These are phyloP conservation scores for Russula sp. DNA, from an alignment of 768 basidiomycete genomes.

Conservation along the genomic window DNA sequence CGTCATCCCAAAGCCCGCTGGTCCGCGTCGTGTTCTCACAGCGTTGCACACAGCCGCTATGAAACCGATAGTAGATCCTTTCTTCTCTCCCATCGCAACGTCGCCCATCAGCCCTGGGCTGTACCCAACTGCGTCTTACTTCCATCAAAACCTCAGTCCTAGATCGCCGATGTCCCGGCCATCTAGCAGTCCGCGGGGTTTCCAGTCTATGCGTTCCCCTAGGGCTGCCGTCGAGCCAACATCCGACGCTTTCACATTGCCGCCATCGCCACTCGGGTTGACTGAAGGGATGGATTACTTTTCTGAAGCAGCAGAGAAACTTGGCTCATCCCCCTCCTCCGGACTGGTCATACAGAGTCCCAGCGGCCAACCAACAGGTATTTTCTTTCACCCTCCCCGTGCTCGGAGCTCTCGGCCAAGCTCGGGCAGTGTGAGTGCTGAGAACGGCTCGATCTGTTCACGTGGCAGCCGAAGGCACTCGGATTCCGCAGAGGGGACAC, in stretches of 20 bases:
- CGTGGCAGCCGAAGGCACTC: slow-evolving; percentile 13
- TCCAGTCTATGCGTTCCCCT: slow-evolving; percentile 49
- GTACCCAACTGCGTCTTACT: slow-evolving; percentile 40
- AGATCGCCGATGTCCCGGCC: slow-evolving; percentile 43
- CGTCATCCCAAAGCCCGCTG: slow-evolving; percentile 96
- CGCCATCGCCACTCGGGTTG: slow-evolving; percentile 65
- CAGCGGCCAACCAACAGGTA: slow-evolving; percentile 90
- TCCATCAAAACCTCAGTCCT: slow-evolving; percentile 29
- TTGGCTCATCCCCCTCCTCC: slow-evolving; percentile 71
- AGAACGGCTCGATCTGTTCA: background rate
- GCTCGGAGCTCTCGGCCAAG: slow-evolving; percentile 13
- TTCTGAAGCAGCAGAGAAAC: slow-evolving; percentile 50
- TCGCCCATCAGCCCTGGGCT: slow-evolving; percentile 75
- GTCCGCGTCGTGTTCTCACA: slow-evolving; percentile 87
- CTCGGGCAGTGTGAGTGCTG: slow-evolving; percentile 9
- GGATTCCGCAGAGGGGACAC: slow-evolving; percentile 12
- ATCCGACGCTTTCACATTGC: slow-evolving; percentile 36
- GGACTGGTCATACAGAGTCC: slow-evolving; percentile 89
- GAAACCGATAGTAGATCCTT: slow-evolving; percentile 82
- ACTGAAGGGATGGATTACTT: slow-evolving; percentile 77
- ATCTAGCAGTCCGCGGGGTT: slow-evolving; percentile 40
- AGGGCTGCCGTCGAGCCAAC: slow-evolving; percentile 31
- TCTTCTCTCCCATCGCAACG: slow-evolving; percentile 91
- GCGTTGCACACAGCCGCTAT: slow-evolving; percentile 86
- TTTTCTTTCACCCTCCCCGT: slow-evolving; percentile 79